phyloP scores from a whole-genome alignment of 1,139 yeast genomes.

The Magnusiomyces tetraspermus region DNA sequence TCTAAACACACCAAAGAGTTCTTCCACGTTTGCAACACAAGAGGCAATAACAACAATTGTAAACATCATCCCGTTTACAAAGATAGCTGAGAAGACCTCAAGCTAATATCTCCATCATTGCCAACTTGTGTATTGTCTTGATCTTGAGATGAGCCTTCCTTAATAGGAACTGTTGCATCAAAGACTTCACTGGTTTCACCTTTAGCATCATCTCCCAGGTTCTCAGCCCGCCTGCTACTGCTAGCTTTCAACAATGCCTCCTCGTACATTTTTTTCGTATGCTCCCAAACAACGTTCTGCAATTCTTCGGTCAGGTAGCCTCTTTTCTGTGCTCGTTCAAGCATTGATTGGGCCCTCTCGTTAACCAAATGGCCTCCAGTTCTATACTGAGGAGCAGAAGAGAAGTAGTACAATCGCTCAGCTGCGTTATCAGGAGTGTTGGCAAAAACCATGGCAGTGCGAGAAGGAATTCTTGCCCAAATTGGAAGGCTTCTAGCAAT shows the following conservation, averaged over 20 bases:
- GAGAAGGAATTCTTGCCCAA: slow-evolving; percentile 17
- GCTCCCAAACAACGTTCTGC: slow-evolving; percentile 25
- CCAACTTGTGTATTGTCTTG: not conserved
- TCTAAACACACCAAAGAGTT: no score
- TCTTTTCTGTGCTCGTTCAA: slow-evolving; percentile 16
- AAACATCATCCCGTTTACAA: no score
- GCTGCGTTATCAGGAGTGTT: slow-evolving; percentile 20
- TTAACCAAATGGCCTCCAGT: slow-evolving; percentile 21
- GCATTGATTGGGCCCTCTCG: slow-evolving; percentile 16
- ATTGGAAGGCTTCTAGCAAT: slow-evolving; percentile 22
- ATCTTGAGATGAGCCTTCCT: not conserved
- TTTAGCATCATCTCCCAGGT: no score
- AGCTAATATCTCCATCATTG: not conserved
- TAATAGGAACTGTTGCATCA: not conserved
- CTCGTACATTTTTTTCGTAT: slow-evolving; percentile 21
- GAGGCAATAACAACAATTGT: no score
- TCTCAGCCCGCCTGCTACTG: no score
- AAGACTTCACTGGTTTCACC: not conserved
- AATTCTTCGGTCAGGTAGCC: slow-evolving; percentile 21
- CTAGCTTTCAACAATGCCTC: slow-evolving; percentile 2
- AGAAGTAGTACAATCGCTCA: slow-evolving; percentile 22
- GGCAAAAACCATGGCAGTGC: slow-evolving; percentile 10
- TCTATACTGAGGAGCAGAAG: slow-evolving; percentile 18
- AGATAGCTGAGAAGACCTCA: not conserved
- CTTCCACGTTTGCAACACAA: no score